Conservation (phyloP, 2,329 filamentous ascomycete genomes). For the Apiospora phragmitis region DNA sequence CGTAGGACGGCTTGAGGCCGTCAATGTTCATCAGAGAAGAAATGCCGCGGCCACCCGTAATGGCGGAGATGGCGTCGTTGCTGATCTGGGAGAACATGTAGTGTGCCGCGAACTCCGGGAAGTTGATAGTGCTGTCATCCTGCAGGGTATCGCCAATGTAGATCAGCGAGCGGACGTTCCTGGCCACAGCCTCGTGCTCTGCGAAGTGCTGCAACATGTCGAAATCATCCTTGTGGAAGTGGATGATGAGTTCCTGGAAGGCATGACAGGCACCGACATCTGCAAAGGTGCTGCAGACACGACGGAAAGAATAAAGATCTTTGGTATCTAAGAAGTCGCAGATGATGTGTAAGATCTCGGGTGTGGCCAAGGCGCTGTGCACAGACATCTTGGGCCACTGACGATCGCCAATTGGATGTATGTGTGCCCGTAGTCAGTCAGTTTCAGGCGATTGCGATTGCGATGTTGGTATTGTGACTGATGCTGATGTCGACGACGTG, state of each 20-base stretch:
- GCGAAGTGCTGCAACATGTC: conserved; percentile 25
- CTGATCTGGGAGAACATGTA: neutral
- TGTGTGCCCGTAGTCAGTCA: neutral
- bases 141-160: conserved; percentile 23
- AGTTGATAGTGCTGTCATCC: neutral
- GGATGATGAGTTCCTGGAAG: conserved; percentile 37
- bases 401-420: neutral
- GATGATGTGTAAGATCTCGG: conserved; percentile 28
- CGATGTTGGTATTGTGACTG: neutral
- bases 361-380: conserved; percentile 13
- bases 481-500: neutral
- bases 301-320: conserved; percentile 27
- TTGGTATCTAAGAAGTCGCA: conserved; percentile 25
- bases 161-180: conserved; percentile 25
- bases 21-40: neutral
- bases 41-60: neutral
- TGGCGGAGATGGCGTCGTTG: neutral
- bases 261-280: conserved; percentile 35
- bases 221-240: conserved; percentile 26
- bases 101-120: neutral
- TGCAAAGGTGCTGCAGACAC: conserved; percentile 25
- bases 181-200: conserved; percentile 24
- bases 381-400: conserved; percentile 13
- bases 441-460: neutral
- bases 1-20: neutral